Percentiles rank a stretch among this genome's conserved stretches.
These are phyloP conservation scores for Umbelopsis sp. DNA, from an alignment of 371 early-diverging fungal genomes.

Conservation along the genomic window DNA sequence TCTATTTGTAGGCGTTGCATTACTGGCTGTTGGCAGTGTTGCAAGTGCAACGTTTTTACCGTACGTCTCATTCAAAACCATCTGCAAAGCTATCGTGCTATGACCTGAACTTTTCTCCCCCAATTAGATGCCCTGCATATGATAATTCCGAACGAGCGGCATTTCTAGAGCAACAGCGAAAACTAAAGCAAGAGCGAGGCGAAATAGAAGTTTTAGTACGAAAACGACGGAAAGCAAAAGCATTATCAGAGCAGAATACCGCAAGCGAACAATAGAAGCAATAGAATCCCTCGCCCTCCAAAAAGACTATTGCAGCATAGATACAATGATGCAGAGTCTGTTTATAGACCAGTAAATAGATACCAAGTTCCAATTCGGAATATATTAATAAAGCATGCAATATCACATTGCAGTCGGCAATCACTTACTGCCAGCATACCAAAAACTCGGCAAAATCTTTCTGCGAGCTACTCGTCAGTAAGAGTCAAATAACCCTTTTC, in stretches of 20 bases:
- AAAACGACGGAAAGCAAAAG: constrained; percentile 25
- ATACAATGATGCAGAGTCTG: neutral
- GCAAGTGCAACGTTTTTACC: constrained; percentile 50
- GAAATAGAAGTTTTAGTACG: constrained; percentile 40
- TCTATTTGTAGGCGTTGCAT: constrained; percentile 49
- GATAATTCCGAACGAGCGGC: constrained; percentile 51
- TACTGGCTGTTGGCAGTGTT: constrained; percentile 50
- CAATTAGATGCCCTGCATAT: constrained; percentile 43
- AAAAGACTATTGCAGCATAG: neutral
- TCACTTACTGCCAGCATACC: too few species aligned
- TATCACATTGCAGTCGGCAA: neutral
- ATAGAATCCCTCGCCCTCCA: neutral
- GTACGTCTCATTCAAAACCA: constrained; percentile 7
- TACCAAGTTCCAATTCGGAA: constrained; percentile 11
- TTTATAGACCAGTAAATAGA: constrained; percentile 11
- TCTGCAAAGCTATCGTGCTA: neutral
- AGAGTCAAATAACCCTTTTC: too few species aligned
- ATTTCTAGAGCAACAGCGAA: constrained; percentile 44
- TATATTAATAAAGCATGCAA: neutral
- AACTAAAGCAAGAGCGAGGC: constrained; percentile 30
- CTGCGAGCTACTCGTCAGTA: too few species aligned
- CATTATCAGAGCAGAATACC: neutral
- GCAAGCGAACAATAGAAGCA: neutral
- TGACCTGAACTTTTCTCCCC: too few species aligned
- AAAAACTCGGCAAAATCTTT: too few species aligned